Base-by-base conservation (phyloP, 2,329 filamentous ascomycete species). In the Curvularia spicifera region DNA sequence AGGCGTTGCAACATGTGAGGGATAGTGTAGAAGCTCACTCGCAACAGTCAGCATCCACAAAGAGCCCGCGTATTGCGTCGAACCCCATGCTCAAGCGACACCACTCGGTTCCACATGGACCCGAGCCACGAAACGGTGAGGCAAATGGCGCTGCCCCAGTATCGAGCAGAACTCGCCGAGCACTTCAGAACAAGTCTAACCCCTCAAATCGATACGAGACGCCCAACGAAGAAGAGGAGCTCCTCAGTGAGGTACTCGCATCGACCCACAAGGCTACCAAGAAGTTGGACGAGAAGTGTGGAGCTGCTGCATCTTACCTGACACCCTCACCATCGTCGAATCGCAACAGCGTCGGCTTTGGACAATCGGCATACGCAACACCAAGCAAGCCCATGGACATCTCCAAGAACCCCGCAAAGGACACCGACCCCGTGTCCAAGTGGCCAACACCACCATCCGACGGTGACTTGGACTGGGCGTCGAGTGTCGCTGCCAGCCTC, bases 371-470 rank as follows among this genome's bases (percentile, higher is more conserved):
- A 35, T 84, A 88, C 70, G 81, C 81, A 0, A 77, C 88, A 33
- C 85, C 89, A 1, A 86, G 89, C 8, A 91, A 89, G 76, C 90
- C 91, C 10, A 78, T 93, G 63, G 85, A 91, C 65, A 87, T 91
- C 53, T 82, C 83, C 70, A 74, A 75, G 55, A 59, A 64, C 29
- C 70, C 59, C 20, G 49, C 59, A 60, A 76, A 84, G 64, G 78
- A 82, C 53, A 72, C 80, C 54, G 79, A 81, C 22, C 78, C 74
- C 33, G 73, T 83, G 53, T 83, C 87, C 39, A 95, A 97, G 79
- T 97, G 93, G 90, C 94, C 93, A 3, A 98, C 95, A 15, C 95
- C 95, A 22, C 94, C 95, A 3, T 97, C 97, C 68, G 93, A 97
- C 71, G 93, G 96, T 69, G 88, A 89, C 63, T 53, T 51, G 39